Base-by-base conservation (phyloP, 192 early-diverging fungal species). In the Podila minutissima region DNA sequence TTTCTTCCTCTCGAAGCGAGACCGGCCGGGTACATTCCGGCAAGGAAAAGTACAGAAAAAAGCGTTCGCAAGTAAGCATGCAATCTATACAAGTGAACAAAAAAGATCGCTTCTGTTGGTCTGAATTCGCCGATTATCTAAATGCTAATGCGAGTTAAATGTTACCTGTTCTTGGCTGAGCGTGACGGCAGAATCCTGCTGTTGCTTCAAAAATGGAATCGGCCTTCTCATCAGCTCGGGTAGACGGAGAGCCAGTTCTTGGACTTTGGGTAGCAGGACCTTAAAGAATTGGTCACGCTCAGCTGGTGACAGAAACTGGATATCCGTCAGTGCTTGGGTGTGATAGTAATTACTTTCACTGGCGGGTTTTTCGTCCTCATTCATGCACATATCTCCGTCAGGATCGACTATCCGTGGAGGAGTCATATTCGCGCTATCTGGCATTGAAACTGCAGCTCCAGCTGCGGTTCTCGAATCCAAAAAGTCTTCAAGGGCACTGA, bases 121-220 rank as follows among this genome's bases (percentile, higher is more conserved):
- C 15, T 46, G 41, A 46, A 46, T 46, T 13, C 13, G 35, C 35
- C 6, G 59, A 41, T 20, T 26, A 13, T 22, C 20, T 31, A 51
- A 4, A 1, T 29, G 9, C 19, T 24, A 11, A 13, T 9, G 19
- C 2, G 13, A 15, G 26, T 31, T 32, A 3, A 13, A n/a, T 35
- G 11, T 46, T 72, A 81, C 77, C 67, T 81, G 77, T 55, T 81
- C 77, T 26, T 81, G 77, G 24, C 71, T 69, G 4, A 81, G 71
- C 19, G 77, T 81, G 35, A 81, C 46, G 17, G 73, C 73, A 20
- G 73, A 67, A 20, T 74, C 73, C 5, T 68, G 37, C 28, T 76
- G 74, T 17, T 70, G 67, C 24, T 76, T 69, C 32, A 76, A 15
- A 28, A 76, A 64, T 12, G 74, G 74, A 17, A 76, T 76, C 11